These are phyloP conservation scores for Fusarium temperatum DNA, from an alignment of 2,329 filamentous ascomycete genomes.

Conservation along the genomic window DNA sequence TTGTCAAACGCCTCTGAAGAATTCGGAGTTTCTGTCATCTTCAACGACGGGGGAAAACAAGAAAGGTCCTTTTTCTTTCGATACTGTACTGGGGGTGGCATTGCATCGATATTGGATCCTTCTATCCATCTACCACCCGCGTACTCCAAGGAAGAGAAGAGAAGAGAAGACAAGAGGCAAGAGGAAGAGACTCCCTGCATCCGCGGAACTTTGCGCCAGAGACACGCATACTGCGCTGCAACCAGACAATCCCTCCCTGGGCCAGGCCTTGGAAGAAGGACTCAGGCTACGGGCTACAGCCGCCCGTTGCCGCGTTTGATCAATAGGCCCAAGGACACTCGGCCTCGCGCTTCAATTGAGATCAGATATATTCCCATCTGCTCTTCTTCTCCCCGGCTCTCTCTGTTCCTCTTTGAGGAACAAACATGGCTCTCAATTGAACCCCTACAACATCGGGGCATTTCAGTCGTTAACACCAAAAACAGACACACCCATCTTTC, in stretches of 20 bases:
- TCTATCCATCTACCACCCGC: not conserved
- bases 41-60: not conserved
- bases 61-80: not conserved
- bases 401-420: not conserved
- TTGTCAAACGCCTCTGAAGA: slow-evolving; percentile 11
- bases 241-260: slow-evolving; percentile 17
- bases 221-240: slow-evolving; percentile 10
- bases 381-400: not conserved
- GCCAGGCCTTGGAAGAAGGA: not conserved
- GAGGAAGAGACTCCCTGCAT: not conserved
- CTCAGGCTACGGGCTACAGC: not conserved
- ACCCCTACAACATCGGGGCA: not conserved
- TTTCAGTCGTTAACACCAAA: not conserved
- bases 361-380: slow-evolving; percentile 14
- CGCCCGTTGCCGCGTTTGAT: slow-evolving; percentile 29
- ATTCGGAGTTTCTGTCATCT: not conserved
- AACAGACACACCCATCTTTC: not conserved
- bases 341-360: slow-evolving; percentile 10
- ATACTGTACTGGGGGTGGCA: not conserved
- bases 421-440: slow-evolving; percentile 5
- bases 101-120: not conserved
- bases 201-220: not conserved
- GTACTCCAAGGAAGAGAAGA: not conserved
- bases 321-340: slow-evolving; percentile 6
- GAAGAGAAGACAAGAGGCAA: not conserved